Conservation (phyloP, 179 eudicot genomes). For the Spinacia oleracea region DNA sequence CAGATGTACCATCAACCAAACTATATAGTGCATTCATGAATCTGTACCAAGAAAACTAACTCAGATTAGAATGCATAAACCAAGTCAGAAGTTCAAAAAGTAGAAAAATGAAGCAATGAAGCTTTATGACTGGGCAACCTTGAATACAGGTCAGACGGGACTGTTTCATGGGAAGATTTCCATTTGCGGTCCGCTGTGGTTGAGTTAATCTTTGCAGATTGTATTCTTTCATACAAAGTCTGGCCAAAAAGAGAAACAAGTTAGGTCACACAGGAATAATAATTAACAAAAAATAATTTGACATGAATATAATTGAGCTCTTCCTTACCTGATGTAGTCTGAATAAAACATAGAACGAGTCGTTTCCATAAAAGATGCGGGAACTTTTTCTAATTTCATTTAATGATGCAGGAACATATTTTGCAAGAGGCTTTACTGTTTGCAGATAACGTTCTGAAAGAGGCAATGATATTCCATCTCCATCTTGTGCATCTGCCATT, state of each 20-base stretch:
- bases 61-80: constrained; percentile 14
- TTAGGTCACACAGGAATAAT: constrained; percentile 15
- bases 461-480: constrained; percentile 46
- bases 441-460: constrained; percentile 50
- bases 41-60: constrained; percentile 38
- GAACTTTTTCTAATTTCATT: constrained; percentile 44
- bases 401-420: constrained; percentile 43
- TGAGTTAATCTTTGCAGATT: constrained; percentile 66
- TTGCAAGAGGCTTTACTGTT: constrained; percentile 69
- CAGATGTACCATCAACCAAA: constrained; percentile 81
- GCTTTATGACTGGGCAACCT: constrained; percentile 45
- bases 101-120: constrained; percentile 17
- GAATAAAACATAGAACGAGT: constrained; percentile 79
- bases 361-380: constrained; percentile 76
- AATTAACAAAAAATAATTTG: constrained; percentile 14
- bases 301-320: constrained; percentile 2
- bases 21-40: constrained; percentile 71
- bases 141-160: constrained; percentile 60
- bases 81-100: constrained; percentile 3
- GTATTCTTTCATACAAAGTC: constrained; percentile 83
- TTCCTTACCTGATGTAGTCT: constrained; percentile 82
- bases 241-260: constrained; percentile 26
- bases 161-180: constrained; percentile 57
- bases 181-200: constrained; percentile 60
- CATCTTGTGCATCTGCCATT: constrained; percentile 55